These are phyloP conservation scores for Uronychia setigera DNA, from an alignment of 73 alveolate genomes.

Conservation along the genomic window DNA sequence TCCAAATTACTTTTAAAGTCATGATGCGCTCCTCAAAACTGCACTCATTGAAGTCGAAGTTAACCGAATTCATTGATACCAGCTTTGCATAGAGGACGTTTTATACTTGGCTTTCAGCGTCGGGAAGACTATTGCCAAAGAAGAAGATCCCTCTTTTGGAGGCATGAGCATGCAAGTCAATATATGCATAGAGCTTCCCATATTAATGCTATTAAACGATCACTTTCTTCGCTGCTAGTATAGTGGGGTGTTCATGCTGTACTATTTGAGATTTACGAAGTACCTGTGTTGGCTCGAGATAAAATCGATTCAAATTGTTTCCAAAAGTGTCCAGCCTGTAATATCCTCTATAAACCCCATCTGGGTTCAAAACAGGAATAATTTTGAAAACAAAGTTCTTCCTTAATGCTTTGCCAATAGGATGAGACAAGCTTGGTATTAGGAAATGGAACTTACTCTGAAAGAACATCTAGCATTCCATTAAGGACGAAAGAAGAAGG, in stretches of 20 bases:
- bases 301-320: slow-evolving; percentile 38
- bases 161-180: slow-evolving; percentile 48
- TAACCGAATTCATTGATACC: slow-evolving; percentile 79
- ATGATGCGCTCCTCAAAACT: slow-evolving; percentile 75
- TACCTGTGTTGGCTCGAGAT: slow-evolving; percentile 58
- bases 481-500: slow-evolving; percentile 88
- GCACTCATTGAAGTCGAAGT: slow-evolving; percentile 89
- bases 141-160: slow-evolving; percentile 34
- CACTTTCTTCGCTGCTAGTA: slow-evolving; percentile 39
- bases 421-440: slow-evolving; percentile 26
- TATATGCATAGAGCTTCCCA: slow-evolving; percentile 18
- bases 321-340: slow-evolving; percentile 64
- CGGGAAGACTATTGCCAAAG: slow-evolving; percentile 22
- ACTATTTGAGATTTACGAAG: neutral
- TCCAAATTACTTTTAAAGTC: slow-evolving; percentile 34
- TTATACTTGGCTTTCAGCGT: slow-evolving; percentile 24
- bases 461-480: slow-evolving; percentile 85
- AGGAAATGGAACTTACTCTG: slow-evolving; percentile 4
- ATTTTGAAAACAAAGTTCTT: slow-evolving; percentile 87
- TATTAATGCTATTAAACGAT: slow-evolving; percentile 17
- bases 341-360: slow-evolving; percentile 96
- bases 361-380: slow-evolving; percentile 94
- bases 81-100: slow-evolving; percentile 72
- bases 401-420: slow-evolving; percentile 58
- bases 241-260: slow-evolving; percentile 54